Conservation (phyloP, 306 rosid genomes). For the Cucumis sativus region Cucumber_9930_V3 NC_026660.2:7662501-7663000, state of each 20-base stretch:
- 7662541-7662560: neutral
- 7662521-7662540: constrained; percentile 20
- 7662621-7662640: neutral
- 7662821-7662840: neutral
- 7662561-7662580: neutral
- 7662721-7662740: neutral
- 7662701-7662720: neutral
- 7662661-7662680: neutral
- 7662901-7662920: neutral
- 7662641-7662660: neutral
- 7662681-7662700: neutral
- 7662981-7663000: neutral
- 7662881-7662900: neutral
- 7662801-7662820: neutral
- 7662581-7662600: neutral
- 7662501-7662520: constrained; percentile 97
- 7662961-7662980: neutral
- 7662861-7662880: constrained; percentile 5
- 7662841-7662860: neutral
- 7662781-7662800: neutral
- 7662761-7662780: neutral
- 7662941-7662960: neutral
- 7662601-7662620: neutral
- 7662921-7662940: neutral
- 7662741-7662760: neutral